A percentile compares a stretch with the other conserved stretches of the same genome.
Conservation (phyloP, 495 filamentous ascomycete genomes). For the Bacidia rubella region DNA sequence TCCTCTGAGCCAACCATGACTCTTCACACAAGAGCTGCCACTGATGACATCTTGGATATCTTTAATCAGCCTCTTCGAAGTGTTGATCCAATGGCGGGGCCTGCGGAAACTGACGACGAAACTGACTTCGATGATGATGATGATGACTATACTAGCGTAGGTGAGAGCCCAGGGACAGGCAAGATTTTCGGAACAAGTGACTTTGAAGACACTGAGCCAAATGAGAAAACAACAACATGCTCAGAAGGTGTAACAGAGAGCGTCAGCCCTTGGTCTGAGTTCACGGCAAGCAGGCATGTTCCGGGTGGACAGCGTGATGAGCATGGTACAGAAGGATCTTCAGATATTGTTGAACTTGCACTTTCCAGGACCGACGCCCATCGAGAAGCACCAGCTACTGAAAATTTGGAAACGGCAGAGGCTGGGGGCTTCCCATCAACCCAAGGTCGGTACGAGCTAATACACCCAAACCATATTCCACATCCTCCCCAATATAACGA, state of each 20-base stretch:
- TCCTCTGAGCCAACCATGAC: conserved; percentile 87
- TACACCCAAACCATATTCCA: conserved; percentile 41
- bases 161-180: conserved; percentile 68
- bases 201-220: conserved; percentile 45
- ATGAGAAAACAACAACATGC: conserved; percentile 17
- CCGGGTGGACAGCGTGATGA: conserved; percentile 21
- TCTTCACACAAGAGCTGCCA: conserved; percentile 84
- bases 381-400: neutral
- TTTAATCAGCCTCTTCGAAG: conserved; percentile 79
- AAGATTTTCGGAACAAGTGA: conserved; percentile 51
- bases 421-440: too few relatives aligned
- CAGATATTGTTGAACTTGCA: neutral
- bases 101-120: conserved; percentile 31
- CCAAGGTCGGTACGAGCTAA: conserved; percentile 20
- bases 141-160: conserved; percentile 69
- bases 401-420: conserved; percentile 3
- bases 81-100: conserved; percentile 28
- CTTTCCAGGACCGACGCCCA: neutral
- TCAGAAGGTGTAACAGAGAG: conserved; percentile 47
- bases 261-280: conserved; percentile 74
- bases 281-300: conserved; percentile 60
- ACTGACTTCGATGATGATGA: conserved; percentile 44
- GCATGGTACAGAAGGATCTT: neutral
- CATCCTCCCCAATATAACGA: conserved; percentile 79
- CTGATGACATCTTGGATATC: conserved; percentile 91